These are phyloP conservation scores for Biscutella auriculata DNA, from an alignment of 441 rosid species.

Conservation along the genomic window DNA sequence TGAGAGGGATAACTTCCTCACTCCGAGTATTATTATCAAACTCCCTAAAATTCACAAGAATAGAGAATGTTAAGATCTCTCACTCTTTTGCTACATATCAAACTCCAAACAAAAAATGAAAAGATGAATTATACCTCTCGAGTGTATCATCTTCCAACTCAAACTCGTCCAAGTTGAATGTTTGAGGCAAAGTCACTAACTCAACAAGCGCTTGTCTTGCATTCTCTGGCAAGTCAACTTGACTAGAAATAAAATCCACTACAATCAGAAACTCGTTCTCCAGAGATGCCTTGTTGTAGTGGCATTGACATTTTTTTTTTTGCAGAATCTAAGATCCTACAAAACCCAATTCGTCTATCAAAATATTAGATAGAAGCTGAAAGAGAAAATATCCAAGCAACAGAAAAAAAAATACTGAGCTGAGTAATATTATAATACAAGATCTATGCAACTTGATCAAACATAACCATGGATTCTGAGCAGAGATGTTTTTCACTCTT, in stretches of 20 bases:
- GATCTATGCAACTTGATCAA: not conserved
- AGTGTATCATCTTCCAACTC: slow-evolving; percentile 30
- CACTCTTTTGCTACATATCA: not conserved
- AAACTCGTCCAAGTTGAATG: slow-evolving; percentile 56
- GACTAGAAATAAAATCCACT: not conserved
- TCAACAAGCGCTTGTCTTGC: slow-evolving; percentile 58
- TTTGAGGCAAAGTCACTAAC: slow-evolving; percentile 59
- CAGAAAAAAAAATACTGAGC: not conserved
- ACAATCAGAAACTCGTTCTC: slow-evolving; percentile 53
- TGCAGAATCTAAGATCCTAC: slow-evolving; percentile 27
- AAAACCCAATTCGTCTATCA: not conserved
- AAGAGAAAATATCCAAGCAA: not conserved
- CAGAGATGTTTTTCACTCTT: too few species aligned
- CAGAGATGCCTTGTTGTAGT: slow-evolving; percentile 61
- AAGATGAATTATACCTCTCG: slow-evolving; percentile 24
- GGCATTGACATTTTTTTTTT: slow-evolving; percentile 59
- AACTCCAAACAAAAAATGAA: not conserved
- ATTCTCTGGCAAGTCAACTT: slow-evolving; percentile 33
- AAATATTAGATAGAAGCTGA: not conserved
- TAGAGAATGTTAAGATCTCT: not conserved
- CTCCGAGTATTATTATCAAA: slow-evolving; percentile 38
- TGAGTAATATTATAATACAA: not conserved
- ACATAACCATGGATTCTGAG: too few species aligned
- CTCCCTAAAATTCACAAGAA: slow-evolving; percentile 23
- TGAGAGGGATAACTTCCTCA: slow-evolving; percentile 60